Percentiles rank a stretch among this genome's conserved stretches.
phyloP scores from a whole-genome alignment of 2,329 filamentous ascomycete species.

The Raffaelea albimanens region DNA sequence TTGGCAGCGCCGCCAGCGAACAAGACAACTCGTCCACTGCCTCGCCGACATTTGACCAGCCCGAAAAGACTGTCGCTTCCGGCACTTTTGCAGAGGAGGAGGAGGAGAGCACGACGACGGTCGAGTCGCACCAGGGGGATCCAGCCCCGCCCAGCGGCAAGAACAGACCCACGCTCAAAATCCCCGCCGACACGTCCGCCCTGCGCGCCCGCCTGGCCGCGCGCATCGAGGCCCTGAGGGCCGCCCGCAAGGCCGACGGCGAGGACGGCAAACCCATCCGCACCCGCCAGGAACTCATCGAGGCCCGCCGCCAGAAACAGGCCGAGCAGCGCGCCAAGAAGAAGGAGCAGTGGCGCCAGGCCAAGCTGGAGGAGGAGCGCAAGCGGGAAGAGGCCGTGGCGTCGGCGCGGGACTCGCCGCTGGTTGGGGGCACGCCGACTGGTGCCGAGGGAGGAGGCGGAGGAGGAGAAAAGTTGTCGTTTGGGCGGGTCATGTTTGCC shows the following conservation, averaged over 20 bases:
- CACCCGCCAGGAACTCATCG: constrained; percentile 85
- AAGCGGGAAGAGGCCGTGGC: constrained; percentile 53
- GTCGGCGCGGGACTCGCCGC: constrained; percentile 50
- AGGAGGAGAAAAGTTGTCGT: constrained; percentile 62
- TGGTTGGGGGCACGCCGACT: constrained; percentile 31
- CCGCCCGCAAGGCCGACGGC: constrained; percentile 71
- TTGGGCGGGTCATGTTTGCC: constrained; percentile 82
- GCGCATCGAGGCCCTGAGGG: constrained; percentile 75
- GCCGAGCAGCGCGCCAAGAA: constrained; percentile 80
- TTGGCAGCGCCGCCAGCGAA: background rate
- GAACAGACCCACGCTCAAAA: background rate
- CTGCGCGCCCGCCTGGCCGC: constrained; percentile 71
- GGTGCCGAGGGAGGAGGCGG: constrained; percentile 45
- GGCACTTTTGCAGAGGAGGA: too few relatives aligned
- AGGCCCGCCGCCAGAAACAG: constrained; percentile 78
- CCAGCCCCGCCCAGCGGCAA: too few relatives aligned
- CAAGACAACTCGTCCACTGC: background rate
- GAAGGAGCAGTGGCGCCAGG: constrained; percentile 69
- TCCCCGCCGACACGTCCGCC: constrained; percentile 60
- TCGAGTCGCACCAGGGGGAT: background rate
- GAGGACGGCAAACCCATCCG: constrained; percentile 61
- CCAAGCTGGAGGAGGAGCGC: constrained; percentile 69
- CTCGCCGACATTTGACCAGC: background rate
- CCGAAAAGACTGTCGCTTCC: background rate
- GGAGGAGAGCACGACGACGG: background rate